phyloP scores from a whole-genome alignment of 331 rosid genomes.

The Malus hybrid region DNA sequence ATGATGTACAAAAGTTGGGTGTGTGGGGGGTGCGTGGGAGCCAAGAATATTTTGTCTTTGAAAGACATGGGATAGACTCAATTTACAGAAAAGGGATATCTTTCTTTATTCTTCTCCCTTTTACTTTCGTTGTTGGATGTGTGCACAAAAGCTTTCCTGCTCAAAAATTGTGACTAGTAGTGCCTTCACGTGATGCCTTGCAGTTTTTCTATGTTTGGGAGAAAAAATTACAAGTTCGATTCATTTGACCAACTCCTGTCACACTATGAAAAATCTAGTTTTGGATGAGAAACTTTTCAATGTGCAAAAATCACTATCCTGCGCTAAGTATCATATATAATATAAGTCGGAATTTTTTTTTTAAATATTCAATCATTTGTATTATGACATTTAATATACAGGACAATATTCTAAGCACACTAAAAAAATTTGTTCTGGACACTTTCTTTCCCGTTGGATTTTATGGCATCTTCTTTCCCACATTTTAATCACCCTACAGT shows the following conservation, averaged over 20 bases:
- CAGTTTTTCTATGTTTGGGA: slow-evolving; percentile 20
- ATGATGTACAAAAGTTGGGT: slow-evolving; percentile 5
- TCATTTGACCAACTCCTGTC: slow-evolving; percentile 20
- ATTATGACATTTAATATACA: no score
- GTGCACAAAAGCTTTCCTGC: slow-evolving; percentile 29
- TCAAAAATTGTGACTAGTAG: slow-evolving; percentile 36
- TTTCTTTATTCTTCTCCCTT: slow-evolving; percentile 18
- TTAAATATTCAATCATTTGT: no score
- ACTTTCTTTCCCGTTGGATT: not conserved
- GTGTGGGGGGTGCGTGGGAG: slow-evolving; percentile 4
- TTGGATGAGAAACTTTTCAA: no score
- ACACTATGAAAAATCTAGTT: not conserved
- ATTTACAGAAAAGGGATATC: slow-evolving; percentile 19
- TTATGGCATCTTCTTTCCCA: not conserved
- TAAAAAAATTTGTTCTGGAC: not conserved
- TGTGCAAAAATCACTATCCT: no score
- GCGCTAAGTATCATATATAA: no score
- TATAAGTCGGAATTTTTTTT: no score
- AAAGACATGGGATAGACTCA: not conserved
- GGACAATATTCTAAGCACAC: no score
- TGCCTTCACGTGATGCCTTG: slow-evolving; percentile 51
- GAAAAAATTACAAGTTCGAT: slow-evolving; percentile 9
- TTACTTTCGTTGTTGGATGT: slow-evolving; percentile 20
- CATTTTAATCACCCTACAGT: no score
- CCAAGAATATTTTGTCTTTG: not conserved